Conservation (phyloP, 495 filamentous ascomycete species). For the Xylaria acuta region DNA sequence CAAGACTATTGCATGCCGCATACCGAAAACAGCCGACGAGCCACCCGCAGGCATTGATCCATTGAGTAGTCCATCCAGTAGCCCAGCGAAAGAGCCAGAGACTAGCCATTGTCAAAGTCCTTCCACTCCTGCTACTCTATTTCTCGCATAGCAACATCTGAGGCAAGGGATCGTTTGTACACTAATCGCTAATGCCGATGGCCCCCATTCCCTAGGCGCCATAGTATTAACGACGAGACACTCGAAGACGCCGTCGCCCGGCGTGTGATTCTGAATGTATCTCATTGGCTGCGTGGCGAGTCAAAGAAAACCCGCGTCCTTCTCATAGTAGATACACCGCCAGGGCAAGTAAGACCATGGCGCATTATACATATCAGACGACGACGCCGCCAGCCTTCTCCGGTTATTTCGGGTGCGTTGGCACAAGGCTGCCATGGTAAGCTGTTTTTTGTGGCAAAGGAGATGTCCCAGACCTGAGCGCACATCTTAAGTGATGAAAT, state of each 20-base stretch:
- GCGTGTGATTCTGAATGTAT: background rate
- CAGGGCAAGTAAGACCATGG: background rate
- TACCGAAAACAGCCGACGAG: background rate
- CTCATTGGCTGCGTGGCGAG: background rate
- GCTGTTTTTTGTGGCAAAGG: constrained; percentile 11
- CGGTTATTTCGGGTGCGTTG: background rate
- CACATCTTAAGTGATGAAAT: background rate
- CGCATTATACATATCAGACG: background rate
- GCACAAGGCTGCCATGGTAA: constrained; percentile 5
- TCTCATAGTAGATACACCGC: constrained; percentile 7
- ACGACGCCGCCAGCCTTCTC: constrained; percentile 8
- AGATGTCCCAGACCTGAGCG: background rate
- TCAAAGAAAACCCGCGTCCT: background rate
- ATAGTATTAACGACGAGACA: background rate
- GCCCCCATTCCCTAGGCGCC: background rate
- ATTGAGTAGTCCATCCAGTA: background rate
- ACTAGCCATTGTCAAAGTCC: background rate
- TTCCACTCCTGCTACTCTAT: background rate
- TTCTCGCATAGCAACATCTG: background rate
- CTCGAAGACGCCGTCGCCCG: background rate
- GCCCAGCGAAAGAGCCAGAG: background rate
- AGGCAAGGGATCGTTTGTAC: background rate
- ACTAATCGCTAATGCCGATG: background rate
- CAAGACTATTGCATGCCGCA: background rate
- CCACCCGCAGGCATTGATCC: background rate